phyloP scores from a whole-genome alignment of 1,284 basidiomycete species.

The Ceratobasidium sp. region DNA sequence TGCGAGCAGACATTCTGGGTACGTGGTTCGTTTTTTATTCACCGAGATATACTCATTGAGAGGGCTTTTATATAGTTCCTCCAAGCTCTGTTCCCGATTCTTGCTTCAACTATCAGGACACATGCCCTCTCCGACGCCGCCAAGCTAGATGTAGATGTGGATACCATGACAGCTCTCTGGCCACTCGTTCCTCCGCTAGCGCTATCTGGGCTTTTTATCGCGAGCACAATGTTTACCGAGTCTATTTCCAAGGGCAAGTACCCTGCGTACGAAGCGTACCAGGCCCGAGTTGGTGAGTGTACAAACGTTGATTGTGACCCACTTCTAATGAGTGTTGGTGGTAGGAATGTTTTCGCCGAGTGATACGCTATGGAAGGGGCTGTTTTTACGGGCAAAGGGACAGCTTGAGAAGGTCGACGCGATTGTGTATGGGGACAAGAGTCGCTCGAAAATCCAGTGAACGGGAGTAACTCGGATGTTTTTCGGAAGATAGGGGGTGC shows the following conservation, averaged over 20 bases:
- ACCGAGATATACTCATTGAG: constrained; percentile 51
- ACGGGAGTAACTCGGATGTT: neutral
- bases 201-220: too few species aligned
- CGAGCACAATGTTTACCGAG: too few species aligned
- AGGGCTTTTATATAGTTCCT: constrained; percentile 64
- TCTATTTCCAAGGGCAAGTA: too few species aligned
- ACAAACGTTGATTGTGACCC: too few species aligned
- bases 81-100: constrained; percentile 74
- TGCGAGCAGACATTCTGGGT: constrained; percentile 92
- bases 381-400: constrained; percentile 57
- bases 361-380: constrained; percentile 60
- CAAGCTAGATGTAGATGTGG: too few species aligned
- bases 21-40: constrained; percentile 53
- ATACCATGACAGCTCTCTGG: too few species aligned
- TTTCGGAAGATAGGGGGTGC: neutral
- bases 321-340: too few species aligned
- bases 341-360: too few species aligned
- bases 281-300: too few species aligned
- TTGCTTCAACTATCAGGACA: constrained; percentile 60
- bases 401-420: constrained; percentile 59
- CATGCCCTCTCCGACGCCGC: constrained; percentile 52
- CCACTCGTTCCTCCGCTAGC: too few species aligned
- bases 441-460: constrained; percentile 14
- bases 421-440: constrained; percentile 60
- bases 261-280: too few species aligned